A percentile compares a stretch with the other conserved stretches of the same genome.
phyloP scores from a whole-genome alignment of 192 early-diverging fungal species.

The Backusella macrospora region DNA sequence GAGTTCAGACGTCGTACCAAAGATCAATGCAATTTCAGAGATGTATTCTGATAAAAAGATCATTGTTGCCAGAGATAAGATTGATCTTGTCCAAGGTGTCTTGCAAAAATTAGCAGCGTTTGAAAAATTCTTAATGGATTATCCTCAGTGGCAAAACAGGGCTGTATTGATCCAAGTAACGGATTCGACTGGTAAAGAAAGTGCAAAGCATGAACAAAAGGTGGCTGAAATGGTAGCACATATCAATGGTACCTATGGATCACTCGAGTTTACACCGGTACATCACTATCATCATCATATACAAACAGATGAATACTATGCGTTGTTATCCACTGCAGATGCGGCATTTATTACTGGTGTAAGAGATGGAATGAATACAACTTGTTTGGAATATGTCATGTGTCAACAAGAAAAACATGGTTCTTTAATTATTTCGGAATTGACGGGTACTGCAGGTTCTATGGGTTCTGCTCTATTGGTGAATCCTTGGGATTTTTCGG shows the following conservation, averaged over 20 bases:
- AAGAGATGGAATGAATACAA: constrained; percentile 98
- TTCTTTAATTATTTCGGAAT: constrained; percentile 92
- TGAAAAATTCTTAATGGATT: constrained; percentile 85
- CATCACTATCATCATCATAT: constrained; percentile 91
- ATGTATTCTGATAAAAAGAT: constrained; percentile 91
- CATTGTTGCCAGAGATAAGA: constrained; percentile 91
- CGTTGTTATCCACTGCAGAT: constrained; percentile 90
- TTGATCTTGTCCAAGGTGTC: constrained; percentile 94
- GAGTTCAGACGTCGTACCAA: constrained; percentile 63
- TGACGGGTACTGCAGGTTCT: constrained; percentile 92
- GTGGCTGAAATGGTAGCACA: constrained; percentile 86
- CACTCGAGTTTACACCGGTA: constrained; percentile 93
- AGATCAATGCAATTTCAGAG: constrained; percentile 79
- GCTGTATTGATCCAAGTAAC: constrained; percentile 98
- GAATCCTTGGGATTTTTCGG: constrained; percentile 87
- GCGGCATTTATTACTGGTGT: constrained; percentile 88
- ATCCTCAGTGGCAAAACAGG: constrained; percentile 91
- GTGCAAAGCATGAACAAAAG: constrained; percentile 74
- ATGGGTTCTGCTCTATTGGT: constrained; percentile 79
- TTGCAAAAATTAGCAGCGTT: constrained; percentile 93
- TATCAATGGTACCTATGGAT: constrained; percentile 94
- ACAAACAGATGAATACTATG: constrained; percentile 94
- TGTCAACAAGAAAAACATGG: constrained; percentile 88
- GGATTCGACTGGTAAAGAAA: constrained; percentile 72
- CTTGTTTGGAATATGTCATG: constrained; percentile 90